phyloP scores from a whole-genome alignment of 2,329 filamentous ascomycete genomes.

The Ceratocystis destructans region DNA sequence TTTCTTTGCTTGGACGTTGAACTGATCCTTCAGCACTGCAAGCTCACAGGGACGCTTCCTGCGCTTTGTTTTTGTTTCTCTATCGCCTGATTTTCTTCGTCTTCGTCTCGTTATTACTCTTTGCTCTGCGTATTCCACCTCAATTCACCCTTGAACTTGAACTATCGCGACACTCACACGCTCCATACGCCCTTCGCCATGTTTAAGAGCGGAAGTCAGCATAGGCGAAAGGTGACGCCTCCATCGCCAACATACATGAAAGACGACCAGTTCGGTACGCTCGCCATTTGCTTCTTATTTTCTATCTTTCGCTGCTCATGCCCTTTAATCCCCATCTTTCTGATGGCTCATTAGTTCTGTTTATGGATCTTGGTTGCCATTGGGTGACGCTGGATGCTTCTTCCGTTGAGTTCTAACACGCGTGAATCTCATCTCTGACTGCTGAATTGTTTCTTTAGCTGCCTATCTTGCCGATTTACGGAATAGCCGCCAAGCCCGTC shows the following conservation, averaged over 20 bases:
- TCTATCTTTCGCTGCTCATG: slow-evolving; percentile 1
- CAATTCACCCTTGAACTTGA: not conserved
- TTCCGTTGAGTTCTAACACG: not conserved
- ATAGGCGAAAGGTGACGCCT: slow-evolving; percentile 41
- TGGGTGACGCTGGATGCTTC: not conserved
- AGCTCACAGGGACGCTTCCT: not conserved
- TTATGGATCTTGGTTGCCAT: not conserved
- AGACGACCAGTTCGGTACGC: slow-evolving; percentile 51
- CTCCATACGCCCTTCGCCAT: slow-evolving; percentile 8
- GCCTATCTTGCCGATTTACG: slow-evolving; percentile 59
- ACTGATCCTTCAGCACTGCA: not conserved
- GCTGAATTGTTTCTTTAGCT: slow-evolving; percentile 34
- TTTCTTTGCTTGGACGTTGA: slow-evolving; percentile 4
- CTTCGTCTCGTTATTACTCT: not conserved
- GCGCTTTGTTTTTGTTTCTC: not conserved
- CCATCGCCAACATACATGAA: slow-evolving; percentile 52
- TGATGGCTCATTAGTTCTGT: not conserved
- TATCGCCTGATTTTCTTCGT: slow-evolving; percentile 7
- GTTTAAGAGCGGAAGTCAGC: slow-evolving; percentile 21
- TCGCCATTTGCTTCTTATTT: slow-evolving; percentile 11
- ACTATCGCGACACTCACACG: slow-evolving; percentile 6
- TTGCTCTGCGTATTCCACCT: not conserved
- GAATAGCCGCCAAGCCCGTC: slow-evolving; percentile 51
- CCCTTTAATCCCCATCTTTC: not conserved
- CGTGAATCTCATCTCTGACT: slow-evolving; percentile 17